Evolutionary conservation across 331 rosid species (phyloP), one percentile per base, ranked within the genome.

Genomic region (Acacia concinna): DNA sequence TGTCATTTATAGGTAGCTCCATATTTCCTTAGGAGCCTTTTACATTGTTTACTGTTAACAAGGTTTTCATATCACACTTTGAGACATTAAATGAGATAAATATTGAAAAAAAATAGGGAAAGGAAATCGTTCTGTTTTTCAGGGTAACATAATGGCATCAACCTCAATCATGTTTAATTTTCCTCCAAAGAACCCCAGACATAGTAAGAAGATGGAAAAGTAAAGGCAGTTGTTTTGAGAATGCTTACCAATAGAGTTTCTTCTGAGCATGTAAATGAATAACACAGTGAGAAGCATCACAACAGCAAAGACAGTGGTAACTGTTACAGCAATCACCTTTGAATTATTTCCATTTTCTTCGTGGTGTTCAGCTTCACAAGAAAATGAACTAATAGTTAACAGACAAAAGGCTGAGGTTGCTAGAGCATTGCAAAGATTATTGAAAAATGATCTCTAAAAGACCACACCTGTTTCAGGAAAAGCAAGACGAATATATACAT

Each of bases 221-320:
- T 20, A 1, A 20, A 17, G 59, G 25, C 0, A 49, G 23, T 4
- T 18, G 56, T 23, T 17, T 13, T 11, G 17, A 3, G 59, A 51
- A 51, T 51, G 59, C n/a, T n/a, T 31, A 82, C 90, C 88, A 77
- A 11, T 76, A 9, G 44, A 46, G 38, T 49, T 85, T 68, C 3
- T 75, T 46, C 72, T 80, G 34, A 27, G 78, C 27, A 30, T 46
- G 83, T 37, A 74, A n/a, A 76, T 63, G 83, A 28, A 69, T 41
- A 38, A 59, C 66, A 73, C 37, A 5, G 60, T 75, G 15, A 81
- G 21, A 49, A 83, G 73, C 56, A 81, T 23, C 44, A 75, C 85
- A 40, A 60, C 15, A 23, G 77, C 74, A 5, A 23, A 62, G 20
- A 51, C 4, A 21, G 28, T n/a, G 60, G 57, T 20, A 8, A 52